Evolutionary conservation across 1,284 basidiomycete genomes (phyloP).

Genomic region (Leccinum pallidistipes): DNA sequence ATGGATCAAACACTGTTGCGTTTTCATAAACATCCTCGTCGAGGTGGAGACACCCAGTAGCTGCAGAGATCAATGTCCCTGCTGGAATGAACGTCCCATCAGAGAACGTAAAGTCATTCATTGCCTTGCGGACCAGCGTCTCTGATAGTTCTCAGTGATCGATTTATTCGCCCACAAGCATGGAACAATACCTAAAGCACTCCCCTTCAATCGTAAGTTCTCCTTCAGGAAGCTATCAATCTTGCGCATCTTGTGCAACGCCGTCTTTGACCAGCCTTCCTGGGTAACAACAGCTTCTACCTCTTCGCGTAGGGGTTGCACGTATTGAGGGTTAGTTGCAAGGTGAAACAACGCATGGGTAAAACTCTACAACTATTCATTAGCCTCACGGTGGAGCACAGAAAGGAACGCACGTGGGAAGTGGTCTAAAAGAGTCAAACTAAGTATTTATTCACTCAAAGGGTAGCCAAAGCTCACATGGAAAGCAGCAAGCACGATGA

Average conservation of each 20-base stretch:
- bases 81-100: slow-evolving; percentile 43
- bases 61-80: slow-evolving; percentile 33
- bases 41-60: slow-evolving; percentile 26
- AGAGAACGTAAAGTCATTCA: slow-evolving; percentile 42
- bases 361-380: slow-evolving; percentile 24
- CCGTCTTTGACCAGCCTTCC: slow-evolving; percentile 47
- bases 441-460: neutral
- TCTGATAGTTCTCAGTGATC: slow-evolving; percentile 25
- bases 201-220: slow-evolving; percentile 36
- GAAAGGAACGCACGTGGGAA: slow-evolving; percentile 14
- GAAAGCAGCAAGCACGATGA: slow-evolving; percentile 41
- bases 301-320: slow-evolving; percentile 34
- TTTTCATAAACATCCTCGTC: slow-evolving; percentile 30
- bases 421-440: slow-evolving; percentile 8
- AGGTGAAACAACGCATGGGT: slow-evolving; percentile 39
- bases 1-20: slow-evolving; percentile 33
- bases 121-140: slow-evolving; percentile 32
- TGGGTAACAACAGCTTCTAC: slow-evolving; percentile 36
- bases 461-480: slow-evolving; percentile 23
- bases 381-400: neutral
- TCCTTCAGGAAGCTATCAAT: slow-evolving; percentile 52
- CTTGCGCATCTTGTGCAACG: slow-evolving; percentile 42
- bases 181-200: slow-evolving; percentile 24
- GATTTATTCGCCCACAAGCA: neutral
- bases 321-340: slow-evolving; percentile 39